Evolutionary conservation across 306 rosid species (phyloP).

Genomic region (Canavalia ensiformis): DNA sequence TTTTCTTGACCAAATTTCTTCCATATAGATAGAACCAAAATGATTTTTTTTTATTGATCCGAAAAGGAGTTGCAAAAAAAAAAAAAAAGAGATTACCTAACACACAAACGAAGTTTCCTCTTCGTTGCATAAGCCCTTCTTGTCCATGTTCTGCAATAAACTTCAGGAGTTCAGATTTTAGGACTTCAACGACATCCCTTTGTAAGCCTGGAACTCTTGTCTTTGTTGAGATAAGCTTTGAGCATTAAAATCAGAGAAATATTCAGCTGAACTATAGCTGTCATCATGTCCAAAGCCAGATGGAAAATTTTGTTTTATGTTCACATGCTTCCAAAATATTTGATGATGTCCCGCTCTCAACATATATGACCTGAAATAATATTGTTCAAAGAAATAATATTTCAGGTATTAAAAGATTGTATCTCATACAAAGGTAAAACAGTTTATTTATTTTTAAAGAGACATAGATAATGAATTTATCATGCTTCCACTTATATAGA

Average conservation of each 20-base stretch:
- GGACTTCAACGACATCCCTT: conserved; percentile 74
- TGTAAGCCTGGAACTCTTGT: conserved; percentile 85
- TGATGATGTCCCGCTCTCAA: conserved; percentile 61
- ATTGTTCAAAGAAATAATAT: conserved; percentile 9
- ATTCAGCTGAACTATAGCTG: conserved; percentile 45
- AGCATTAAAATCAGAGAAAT: conserved; percentile 42
- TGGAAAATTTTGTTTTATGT: conserved; percentile 48
- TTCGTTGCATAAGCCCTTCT: conserved; percentile 96
- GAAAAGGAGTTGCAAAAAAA: too few relatives aligned
- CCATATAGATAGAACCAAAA: too few relatives aligned
- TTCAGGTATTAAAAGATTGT: conserved; percentile 34
- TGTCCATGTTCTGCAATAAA: conserved; percentile 85
- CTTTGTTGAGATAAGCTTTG: conserved; percentile 59
- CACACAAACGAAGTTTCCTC: conserved; percentile 82
- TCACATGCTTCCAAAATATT: conserved; percentile 48
- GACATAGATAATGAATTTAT: conserved; percentile 6
- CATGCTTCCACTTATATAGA: conserved; percentile 35
- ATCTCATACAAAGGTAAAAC: conserved; percentile 24
- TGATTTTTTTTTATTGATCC: too few relatives aligned
- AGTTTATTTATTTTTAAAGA: neutral
- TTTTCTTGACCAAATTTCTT: too few relatives aligned
- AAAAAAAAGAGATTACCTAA: too few relatives aligned
- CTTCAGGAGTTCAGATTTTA: conserved; percentile 76
- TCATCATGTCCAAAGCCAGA: conserved; percentile 47
- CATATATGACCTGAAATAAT: conserved; percentile 67